Conservation (phyloP, 2,329 filamentous ascomycete genomes). For the Exophiala spinifera region DNA sequence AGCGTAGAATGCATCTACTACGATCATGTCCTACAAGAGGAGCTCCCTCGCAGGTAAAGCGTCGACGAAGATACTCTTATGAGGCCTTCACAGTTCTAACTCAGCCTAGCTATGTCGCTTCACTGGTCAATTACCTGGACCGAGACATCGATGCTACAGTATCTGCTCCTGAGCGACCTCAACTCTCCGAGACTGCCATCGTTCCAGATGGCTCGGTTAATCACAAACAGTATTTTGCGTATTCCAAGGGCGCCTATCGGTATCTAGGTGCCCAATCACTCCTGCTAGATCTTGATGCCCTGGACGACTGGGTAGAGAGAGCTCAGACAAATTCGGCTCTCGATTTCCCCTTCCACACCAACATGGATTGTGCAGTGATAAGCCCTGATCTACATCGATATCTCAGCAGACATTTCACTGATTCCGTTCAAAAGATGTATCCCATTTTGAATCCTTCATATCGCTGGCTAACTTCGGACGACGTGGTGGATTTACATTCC, state of each 20-base stretch:
- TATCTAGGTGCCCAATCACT: background rate
- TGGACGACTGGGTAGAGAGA: too few relatives aligned
- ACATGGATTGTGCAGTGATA: background rate
- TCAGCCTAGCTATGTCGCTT: background rate
- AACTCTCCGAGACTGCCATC: too few relatives aligned
- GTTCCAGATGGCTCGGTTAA: background rate
- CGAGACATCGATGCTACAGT: background rate
- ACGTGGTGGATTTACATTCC: background rate
- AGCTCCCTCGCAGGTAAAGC: conserved; percentile 1
- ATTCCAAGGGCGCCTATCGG: background rate
- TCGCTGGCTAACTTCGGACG: background rate
- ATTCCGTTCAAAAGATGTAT: background rate
- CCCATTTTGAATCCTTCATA: background rate
- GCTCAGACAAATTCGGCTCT: too few relatives aligned
- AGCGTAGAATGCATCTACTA: background rate
- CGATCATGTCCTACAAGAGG: conserved; percentile 3
- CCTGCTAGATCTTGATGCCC: background rate
- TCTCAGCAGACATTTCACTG: background rate
- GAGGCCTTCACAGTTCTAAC: background rate
- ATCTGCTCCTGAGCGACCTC: background rate
- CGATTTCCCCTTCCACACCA: too few relatives aligned
- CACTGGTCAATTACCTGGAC: background rate
- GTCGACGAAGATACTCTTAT: too few relatives aligned
- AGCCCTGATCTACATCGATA: background rate
- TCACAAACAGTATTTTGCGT: background rate